Evolutionary conservation across 768 basidiomycete genomes (phyloP).

Genomic region (Lentinula detonsa): DNA sequence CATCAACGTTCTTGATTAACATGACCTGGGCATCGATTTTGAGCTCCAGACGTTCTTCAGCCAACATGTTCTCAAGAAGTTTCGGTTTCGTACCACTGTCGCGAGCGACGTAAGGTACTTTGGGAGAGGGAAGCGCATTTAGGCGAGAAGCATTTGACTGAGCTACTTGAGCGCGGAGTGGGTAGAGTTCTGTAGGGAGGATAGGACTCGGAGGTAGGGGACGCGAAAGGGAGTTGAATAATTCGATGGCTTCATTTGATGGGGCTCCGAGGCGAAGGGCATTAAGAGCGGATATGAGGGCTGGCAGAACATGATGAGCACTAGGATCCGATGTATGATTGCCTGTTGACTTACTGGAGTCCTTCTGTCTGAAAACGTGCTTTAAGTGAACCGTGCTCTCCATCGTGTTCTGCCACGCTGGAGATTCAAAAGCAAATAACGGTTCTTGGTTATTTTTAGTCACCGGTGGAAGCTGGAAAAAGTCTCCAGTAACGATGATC

Average conservation of each 20-base stretch:
- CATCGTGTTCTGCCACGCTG: conserved; percentile 55
- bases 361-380: conserved; percentile 74
- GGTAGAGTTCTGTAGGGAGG: conserved; percentile 52
- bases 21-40: conserved; percentile 50
- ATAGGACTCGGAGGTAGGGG: conserved; percentile 15
- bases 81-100: conserved; percentile 48
- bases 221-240: conserved; percentile 10
- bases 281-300: conserved; percentile 70
- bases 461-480: conserved; percentile 82
- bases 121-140: conserved; percentile 33
- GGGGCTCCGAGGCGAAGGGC: conserved; percentile 58
- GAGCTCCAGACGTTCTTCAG: conserved; percentile 46
- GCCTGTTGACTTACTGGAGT: conserved; percentile 40
- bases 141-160: conserved; percentile 54
- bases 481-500: conserved; percentile 76
- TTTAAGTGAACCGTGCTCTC: conserved; percentile 58
- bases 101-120: conserved; percentile 38
- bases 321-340: background rate
- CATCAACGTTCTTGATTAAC: conserved; percentile 76
- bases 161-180: conserved; percentile 66
- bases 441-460: conserved; percentile 38
- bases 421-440: conserved; percentile 71
- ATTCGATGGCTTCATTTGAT: conserved; percentile 19
- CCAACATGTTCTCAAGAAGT: conserved; percentile 57
- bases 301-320: conserved; percentile 22